Conservation (phyloP, 148 eudicot species). For the Bassia scoparia region DNA sequence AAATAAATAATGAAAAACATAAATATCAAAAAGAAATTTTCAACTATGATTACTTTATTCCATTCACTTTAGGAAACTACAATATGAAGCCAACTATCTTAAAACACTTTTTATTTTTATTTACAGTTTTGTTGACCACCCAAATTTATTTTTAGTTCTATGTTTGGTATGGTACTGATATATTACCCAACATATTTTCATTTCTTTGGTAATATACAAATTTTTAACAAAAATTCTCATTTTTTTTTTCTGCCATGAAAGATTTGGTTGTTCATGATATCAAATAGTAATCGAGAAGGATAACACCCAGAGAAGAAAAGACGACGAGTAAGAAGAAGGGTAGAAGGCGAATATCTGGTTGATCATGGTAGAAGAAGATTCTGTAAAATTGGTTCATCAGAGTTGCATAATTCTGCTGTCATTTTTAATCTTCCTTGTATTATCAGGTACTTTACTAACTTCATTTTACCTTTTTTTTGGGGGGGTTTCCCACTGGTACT, state of each 20-base stretch:
- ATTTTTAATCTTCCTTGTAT: slow-evolving; percentile 40
- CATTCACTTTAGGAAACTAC: slow-evolving; percentile 11
- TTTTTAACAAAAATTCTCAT: background rate
- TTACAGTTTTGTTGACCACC: slow-evolving; percentile 20
- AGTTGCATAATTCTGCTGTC: slow-evolving; percentile 24
- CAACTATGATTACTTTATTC: slow-evolving; percentile 20
- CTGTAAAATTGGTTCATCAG: slow-evolving; percentile 22
- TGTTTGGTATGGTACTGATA: slow-evolving; percentile 17
- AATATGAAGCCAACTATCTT: slow-evolving; percentile 25
- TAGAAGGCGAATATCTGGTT: slow-evolving; percentile 12
- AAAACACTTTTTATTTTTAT: background rate
- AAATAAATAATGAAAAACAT: background rate
- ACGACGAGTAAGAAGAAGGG: slow-evolving; percentile 14
- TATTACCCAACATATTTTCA: background rate
- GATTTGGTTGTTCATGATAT: background rate
- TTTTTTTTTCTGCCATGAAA: background rate
- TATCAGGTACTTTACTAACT: slow-evolving; percentile 49
- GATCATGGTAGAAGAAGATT: slow-evolving; percentile 52
- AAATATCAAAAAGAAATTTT: background rate
- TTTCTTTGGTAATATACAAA: background rate
- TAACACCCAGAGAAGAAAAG: background rate
- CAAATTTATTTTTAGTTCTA: slow-evolving; percentile 20
- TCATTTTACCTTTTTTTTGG: background rate
- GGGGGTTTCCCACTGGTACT: background rate
- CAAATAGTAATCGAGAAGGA: background rate